These are phyloP conservation scores for Penicillium sp. DNA, from an alignment of 2,329 filamentous ascomycete species.

Conservation along the genomic window DNA sequence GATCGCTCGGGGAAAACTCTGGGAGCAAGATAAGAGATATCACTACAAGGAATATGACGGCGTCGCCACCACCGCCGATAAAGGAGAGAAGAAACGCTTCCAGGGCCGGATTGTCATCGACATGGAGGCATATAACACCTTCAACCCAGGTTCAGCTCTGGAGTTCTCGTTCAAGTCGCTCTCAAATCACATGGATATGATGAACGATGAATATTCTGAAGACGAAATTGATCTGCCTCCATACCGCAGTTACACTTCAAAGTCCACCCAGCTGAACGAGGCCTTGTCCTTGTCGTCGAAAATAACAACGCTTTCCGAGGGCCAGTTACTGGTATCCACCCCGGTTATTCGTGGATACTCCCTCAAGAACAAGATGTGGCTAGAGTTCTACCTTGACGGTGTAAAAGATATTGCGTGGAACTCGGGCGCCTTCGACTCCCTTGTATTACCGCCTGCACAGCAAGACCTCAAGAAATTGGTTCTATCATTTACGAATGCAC, in stretches of 20 bases:
- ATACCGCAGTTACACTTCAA: too few species aligned
- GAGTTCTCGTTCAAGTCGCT: too few species aligned
- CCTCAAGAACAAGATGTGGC: conserved; percentile 24
- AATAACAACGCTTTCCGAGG: conserved; percentile 42
- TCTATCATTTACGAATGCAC: conserved; percentile 48
- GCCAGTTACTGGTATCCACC: conserved; percentile 47
- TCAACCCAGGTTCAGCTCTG: too few species aligned
- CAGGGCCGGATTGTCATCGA: conserved; percentile 57
- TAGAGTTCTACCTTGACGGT: conserved; percentile 4
- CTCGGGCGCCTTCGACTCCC: conserved; percentile 48
- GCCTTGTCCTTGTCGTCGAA: too few species aligned
- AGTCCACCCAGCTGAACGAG: too few species aligned
- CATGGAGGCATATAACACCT: conserved; percentile 51
- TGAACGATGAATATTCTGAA: too few species aligned
- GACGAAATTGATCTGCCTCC: too few species aligned
- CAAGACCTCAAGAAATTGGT: conserved; percentile 47
- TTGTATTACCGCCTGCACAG: conserved; percentile 50
- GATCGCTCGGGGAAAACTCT: not conserved
- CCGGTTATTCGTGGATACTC: conserved; percentile 53
- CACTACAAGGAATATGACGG: conserved; percentile 56
- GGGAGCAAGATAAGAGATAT: conserved; percentile 19
- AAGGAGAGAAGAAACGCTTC: conserved; percentile 41
- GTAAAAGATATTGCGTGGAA: conserved; percentile 11
- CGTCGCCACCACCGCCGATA: too few species aligned
- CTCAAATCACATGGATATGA: too few species aligned